Evolutionary conservation across 2,329 filamentous ascomycete genomes (phyloP).

Genomic region (Aureobasidium sp.): DNA sequence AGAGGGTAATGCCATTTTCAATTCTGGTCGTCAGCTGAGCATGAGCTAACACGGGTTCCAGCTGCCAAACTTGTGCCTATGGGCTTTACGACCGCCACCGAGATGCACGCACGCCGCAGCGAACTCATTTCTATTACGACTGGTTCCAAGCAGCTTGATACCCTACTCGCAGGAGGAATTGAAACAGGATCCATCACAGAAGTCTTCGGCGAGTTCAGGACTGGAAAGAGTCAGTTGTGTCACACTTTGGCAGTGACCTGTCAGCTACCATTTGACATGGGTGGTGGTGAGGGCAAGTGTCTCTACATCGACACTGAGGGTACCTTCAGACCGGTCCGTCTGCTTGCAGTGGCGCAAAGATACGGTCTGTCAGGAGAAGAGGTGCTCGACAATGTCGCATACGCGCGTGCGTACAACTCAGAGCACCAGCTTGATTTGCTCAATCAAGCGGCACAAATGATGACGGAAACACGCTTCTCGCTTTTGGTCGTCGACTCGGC

Average conservation of each 20-base stretch:
- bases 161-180: constrained; percentile 84
- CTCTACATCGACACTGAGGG: constrained; percentile 98
- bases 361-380: constrained; percentile 95
- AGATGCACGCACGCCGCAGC: constrained; percentile 95
- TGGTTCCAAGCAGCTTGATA: constrained; percentile 95
- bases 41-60: constrained; percentile 31
- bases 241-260: constrained; percentile 98
- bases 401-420: constrained; percentile 96
- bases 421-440: constrained; percentile 94
- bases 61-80: constrained; percentile 95
- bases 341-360: constrained; percentile 85
- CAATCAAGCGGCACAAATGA: constrained; percentile 94
- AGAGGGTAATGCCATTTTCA: constrained; percentile 60
- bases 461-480: constrained; percentile 98
- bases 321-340: constrained; percentile 84
- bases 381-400: constrained; percentile 95
- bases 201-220: constrained; percentile 95
- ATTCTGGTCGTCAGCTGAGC: neutral
- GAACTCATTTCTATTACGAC: constrained; percentile 98
- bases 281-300: constrained; percentile 95
- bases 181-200: constrained; percentile 98
- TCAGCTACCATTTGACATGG: constrained; percentile 97
- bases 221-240: constrained; percentile 97
- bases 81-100: constrained; percentile 97
- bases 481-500: constrained; percentile 93